A percentile compares a stretch with the other conserved stretches of the same genome.
Evolutionary conservation across 2,329 filamentous ascomycete genomes (phyloP).

Genomic region (Penicillium capsulatum): DNA sequence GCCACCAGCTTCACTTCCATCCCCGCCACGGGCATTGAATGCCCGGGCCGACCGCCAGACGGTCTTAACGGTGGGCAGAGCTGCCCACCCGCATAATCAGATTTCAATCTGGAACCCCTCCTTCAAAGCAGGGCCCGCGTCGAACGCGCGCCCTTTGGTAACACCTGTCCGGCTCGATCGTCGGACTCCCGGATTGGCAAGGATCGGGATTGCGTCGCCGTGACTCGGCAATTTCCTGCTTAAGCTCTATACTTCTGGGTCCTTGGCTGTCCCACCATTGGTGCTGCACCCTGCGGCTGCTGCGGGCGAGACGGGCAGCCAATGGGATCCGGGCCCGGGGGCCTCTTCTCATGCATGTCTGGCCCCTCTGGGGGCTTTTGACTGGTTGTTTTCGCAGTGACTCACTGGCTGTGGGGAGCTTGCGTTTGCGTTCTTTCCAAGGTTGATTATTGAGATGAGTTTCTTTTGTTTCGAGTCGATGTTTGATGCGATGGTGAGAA

Average conservation of each 20-base stretch:
- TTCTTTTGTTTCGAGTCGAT: slow-evolving; percentile 8
- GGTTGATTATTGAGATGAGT: background rate
- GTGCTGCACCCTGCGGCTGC: background rate
- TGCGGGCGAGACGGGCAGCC: slow-evolving; percentile 1
- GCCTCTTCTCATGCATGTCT: slow-evolving; percentile 3
- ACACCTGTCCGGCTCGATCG: slow-evolving; percentile 4
- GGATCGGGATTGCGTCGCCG: slow-evolving; percentile 7
- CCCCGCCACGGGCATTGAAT: slow-evolving; percentile 6
- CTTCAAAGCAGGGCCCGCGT: slow-evolving; percentile 5
- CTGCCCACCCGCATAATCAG: background rate
- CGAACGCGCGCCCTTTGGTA: slow-evolving; percentile 4
- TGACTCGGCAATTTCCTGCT: slow-evolving; percentile 6
- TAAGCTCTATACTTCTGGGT: slow-evolving; percentile 10
- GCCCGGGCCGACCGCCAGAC: slow-evolving; percentile 7
- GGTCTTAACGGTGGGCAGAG: slow-evolving; percentile 8
- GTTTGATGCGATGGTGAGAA: background rate
- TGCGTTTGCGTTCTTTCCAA: background rate
- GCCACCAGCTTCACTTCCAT: slow-evolving; percentile 7
- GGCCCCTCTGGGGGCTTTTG: background rate
- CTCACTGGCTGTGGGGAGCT: slow-evolving; percentile 1
- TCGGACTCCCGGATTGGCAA: slow-evolving; percentile 14
- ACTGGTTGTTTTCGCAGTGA: slow-evolving; percentile 4
- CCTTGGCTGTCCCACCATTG: slow-evolving; percentile 10
- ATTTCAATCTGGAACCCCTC: slow-evolving; percentile 1
- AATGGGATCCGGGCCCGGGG: slow-evolving; percentile 1